Evolutionary conservation across 2,329 filamentous ascomycete genomes (phyloP).

Genomic region (Fusarium zealandicum): DNA sequence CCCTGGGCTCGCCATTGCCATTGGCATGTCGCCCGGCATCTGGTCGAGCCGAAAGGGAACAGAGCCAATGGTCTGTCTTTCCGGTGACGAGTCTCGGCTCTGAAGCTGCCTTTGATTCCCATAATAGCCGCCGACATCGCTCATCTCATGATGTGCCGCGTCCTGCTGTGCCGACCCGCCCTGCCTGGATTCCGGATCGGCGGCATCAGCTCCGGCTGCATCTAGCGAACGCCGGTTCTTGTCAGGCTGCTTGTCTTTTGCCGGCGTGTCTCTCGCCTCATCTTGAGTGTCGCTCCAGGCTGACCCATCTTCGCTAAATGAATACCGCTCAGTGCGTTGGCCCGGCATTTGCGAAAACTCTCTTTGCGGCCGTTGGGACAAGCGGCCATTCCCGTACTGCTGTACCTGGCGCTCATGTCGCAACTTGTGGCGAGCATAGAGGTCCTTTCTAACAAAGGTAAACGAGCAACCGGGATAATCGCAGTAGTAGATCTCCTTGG

Average conservation of each 20-base stretch:
- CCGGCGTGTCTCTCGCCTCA: constrained; percentile 33
- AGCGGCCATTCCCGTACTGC: constrained; percentile 39
- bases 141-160: constrained; percentile 23
- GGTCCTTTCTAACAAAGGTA: constrained; percentile 41
- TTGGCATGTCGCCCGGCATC: constrained; percentile 35
- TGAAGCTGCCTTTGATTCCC: constrained; percentile 28
- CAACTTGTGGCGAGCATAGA: constrained; percentile 40
- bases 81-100: constrained; percentile 38
- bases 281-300: constrained; percentile 42
- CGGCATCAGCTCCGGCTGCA: constrained; percentile 7
- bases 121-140: constrained; percentile 21
- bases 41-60: constrained; percentile 30
- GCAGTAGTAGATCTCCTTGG: constrained; percentile 43
- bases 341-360: constrained; percentile 36
- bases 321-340: constrained; percentile 34
- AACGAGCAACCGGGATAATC: constrained; percentile 42
- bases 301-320: constrained; percentile 40
- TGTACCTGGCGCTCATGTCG: constrained; percentile 40
- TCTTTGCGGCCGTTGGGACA: constrained; percentile 38
- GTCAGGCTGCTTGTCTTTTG: constrained; percentile 20
- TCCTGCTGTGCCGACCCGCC: constrained; percentile 21
- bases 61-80: constrained; percentile 27
- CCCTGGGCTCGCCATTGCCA: constrained; percentile 33
- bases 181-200: constrained; percentile 6
- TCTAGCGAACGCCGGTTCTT: constrained; percentile 18